phyloP scores from a whole-genome alignment of 2,329 filamentous ascomycete species.

The Cladosporium sp. region DNA sequence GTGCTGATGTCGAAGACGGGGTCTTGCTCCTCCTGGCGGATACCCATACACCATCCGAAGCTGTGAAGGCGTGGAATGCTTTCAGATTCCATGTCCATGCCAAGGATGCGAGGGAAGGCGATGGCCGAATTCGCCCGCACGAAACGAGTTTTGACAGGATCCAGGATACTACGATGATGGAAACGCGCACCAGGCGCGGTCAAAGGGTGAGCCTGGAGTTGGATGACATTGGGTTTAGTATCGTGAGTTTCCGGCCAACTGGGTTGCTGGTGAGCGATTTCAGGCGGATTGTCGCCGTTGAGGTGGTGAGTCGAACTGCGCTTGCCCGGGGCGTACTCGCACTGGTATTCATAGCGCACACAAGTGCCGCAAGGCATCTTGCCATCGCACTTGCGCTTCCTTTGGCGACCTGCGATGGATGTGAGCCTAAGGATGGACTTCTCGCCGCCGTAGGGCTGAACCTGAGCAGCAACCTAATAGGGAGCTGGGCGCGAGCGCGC shows the following conservation, averaged over 20 bases:
- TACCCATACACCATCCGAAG: constrained; percentile 51
- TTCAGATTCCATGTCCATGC: constrained; percentile 51
- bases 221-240: constrained; percentile 20
- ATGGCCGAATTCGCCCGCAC: constrained; percentile 41
- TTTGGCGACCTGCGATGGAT: constrained; percentile 7
- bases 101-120: constrained; percentile 52
- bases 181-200: constrained; percentile 33
- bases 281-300: constrained; percentile 24
- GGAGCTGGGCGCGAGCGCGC: background rate
- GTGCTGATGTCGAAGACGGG: constrained; percentile 23
- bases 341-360: constrained; percentile 33
- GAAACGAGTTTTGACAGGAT: constrained; percentile 33
- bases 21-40: constrained; percentile 26
- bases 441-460: constrained; percentile 7
- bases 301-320: constrained; percentile 21
- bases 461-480: background rate
- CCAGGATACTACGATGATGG: constrained; percentile 33
- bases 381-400: constrained; percentile 29
- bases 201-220: constrained; percentile 30
- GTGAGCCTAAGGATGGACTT: background rate
- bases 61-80: constrained; percentile 51
- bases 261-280: constrained; percentile 18
- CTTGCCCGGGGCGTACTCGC: constrained; percentile 30
- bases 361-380: constrained; percentile 30
- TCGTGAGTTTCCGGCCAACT: constrained; percentile 23